Evolutionary conservation across 176 grass and related monocot genomes (phyloP).

Genomic region (Oryza coarctata): DNA sequence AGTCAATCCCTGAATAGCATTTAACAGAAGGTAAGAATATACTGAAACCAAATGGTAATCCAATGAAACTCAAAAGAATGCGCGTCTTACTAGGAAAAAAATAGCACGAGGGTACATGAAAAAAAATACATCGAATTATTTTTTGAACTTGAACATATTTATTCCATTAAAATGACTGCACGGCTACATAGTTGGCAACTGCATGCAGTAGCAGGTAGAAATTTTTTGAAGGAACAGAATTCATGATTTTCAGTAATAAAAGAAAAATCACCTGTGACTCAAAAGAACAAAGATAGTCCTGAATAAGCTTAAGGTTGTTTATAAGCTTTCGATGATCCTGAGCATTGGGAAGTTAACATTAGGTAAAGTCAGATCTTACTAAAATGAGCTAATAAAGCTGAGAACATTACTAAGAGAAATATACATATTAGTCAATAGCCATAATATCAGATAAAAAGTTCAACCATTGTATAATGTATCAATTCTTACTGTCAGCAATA

Average conservation of each 20-base stretch:
- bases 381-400: not conserved
- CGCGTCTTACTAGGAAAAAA: no score
- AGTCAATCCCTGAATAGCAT: conserved; percentile 64
- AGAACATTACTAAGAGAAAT: not conserved
- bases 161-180: no score
- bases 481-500: conserved; percentile 8
- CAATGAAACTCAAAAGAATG: not conserved
- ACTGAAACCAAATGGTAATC: conserved; percentile 9
- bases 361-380: conserved; percentile 2
- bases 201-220: not conserved
- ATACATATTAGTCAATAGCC: not conserved
- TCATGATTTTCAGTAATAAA: not conserved
- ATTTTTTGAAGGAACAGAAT: not conserved
- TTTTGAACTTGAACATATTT: not conserved
- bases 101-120: not conserved
- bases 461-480: not conserved
- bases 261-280: conserved; percentile 70
- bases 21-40: not conserved
- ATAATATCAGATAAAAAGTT: not conserved
- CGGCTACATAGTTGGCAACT: not conserved
- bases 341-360: conserved; percentile 24
- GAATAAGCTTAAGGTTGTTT: conserved; percentile 88
- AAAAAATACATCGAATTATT: not conserved
- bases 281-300: conserved; percentile 97
- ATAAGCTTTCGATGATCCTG: conserved; percentile 92